Base-by-base conservation (phyloP, 768 basidiomycete genomes). In the Trametes gibbosa region DNA sequence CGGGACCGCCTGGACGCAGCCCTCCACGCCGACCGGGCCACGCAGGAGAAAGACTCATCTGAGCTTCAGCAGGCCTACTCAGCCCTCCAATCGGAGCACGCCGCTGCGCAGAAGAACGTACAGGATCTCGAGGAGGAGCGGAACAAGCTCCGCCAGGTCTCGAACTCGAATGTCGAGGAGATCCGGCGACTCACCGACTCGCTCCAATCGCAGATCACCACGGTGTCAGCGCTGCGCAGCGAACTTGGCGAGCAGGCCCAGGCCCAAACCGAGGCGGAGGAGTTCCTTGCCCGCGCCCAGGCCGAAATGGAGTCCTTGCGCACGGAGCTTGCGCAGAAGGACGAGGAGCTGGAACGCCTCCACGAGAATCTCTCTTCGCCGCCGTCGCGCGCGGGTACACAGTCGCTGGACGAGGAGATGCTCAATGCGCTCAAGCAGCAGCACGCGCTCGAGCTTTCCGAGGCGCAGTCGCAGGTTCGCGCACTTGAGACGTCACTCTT, bases 401-500 rank as follows among this genome's bases (percentile, higher is more conserved):
- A 79, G 46, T 85, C 87, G 25, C 75, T 92, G 35, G 85, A 89
- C 72, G 82, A 83, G 66, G 92, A 93, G 73, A 81, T 92, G 76
- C 71, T 91, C 19, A 80, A 82, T 56, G 82, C 86, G 24, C 72
- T 89, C 34, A 79, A 79, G 66, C 89, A 92, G 66, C 88, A 91
- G 63, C 89, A 92, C 66, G 79, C 82, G 13, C 81, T 95, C 57
- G 92, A 93, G 58, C 78, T 95, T 7, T 94, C 92, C 35, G 76
- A 83, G 12, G 84, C 92, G 3, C 90, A 90, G 35, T 90, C 89
- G 0, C 84, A 85, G 68, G 87, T 95, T 50, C 84, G 93, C 12
- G 80, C 82, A 3, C 77, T 94, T 66, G 91, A 95, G 72, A 83
- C 83, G 10, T 71, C 80, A 12, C 77, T 87, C 27, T 93, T 89